phyloP scores from a whole-genome alignment of 352 stramenopile species.

The Globisporangium splendens region DNA sequence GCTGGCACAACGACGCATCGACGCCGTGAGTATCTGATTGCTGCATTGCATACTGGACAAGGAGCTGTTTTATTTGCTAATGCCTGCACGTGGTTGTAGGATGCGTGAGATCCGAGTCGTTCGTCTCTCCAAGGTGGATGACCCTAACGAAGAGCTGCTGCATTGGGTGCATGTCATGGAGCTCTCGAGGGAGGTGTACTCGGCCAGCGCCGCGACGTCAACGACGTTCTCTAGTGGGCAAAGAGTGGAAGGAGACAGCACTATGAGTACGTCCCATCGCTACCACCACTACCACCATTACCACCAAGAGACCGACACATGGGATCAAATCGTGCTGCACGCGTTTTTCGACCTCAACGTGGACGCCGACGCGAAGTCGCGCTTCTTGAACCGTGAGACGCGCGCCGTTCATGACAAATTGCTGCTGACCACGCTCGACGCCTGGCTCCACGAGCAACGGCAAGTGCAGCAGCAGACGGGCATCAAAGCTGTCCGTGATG shows the following conservation, averaged over 20 bases:
- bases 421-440: conserved; percentile 34
- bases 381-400: conserved; percentile 22
- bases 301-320: conserved; percentile 11
- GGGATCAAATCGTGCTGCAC: conserved; percentile 34
- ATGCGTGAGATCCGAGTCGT: conserved; percentile 55
- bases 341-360: conserved; percentile 47
- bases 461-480: neutral
- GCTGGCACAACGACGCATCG: conserved; percentile 20
- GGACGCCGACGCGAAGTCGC: conserved; percentile 16
- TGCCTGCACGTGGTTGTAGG: conserved; percentile 9
- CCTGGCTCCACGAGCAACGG: conserved; percentile 28
- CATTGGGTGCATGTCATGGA: conserved; percentile 62
- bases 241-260: neutral
- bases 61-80: neutral
- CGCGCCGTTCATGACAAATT: conserved; percentile 22
- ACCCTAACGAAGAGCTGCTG: conserved; percentile 76
- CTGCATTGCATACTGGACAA: too few species aligned
- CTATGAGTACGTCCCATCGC: neutral
- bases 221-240: neutral
- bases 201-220: neutral
- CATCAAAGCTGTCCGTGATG: neutral
- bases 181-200: conserved; percentile 42
- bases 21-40: conserved; percentile 13
- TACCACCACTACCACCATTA: neutral
- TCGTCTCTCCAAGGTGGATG: conserved; percentile 38